Conservation (phyloP, 768 basidiomycete species). For the Rhodotorula taiwanensis region DNA sequence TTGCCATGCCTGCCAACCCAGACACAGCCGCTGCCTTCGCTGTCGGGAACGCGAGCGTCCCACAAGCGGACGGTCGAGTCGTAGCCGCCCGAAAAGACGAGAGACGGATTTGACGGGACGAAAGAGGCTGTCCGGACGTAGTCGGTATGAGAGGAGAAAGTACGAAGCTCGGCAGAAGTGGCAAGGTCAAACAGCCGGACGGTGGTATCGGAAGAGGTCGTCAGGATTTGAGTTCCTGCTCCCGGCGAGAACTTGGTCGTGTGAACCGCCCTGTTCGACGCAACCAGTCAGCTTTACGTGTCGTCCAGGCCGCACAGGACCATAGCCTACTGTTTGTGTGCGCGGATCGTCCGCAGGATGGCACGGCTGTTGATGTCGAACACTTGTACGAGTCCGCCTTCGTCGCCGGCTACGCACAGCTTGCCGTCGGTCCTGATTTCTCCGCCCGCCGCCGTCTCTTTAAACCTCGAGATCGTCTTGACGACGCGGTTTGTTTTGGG, state of each 20-base stretch:
- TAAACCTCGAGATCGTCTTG: constrained; percentile 94
- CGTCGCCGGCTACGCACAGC: constrained; percentile 88
- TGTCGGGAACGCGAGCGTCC: constrained; percentile 56
- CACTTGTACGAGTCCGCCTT: constrained; percentile 79
- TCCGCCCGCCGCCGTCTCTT: constrained; percentile 86
- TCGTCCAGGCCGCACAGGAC: background rate
- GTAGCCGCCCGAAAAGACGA: constrained; percentile 88
- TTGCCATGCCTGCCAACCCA: constrained; percentile 57
- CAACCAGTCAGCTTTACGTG: background rate
- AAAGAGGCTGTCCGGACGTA: constrained; percentile 92
- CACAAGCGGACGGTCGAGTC: constrained; percentile 83
- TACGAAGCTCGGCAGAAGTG: constrained; percentile 69
- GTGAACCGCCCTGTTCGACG: constrained; percentile 62
- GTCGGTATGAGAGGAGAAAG: constrained; percentile 81
- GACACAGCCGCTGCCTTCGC: constrained; percentile 73
- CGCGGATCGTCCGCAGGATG: constrained; percentile 81
- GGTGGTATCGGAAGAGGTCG: constrained; percentile 93
- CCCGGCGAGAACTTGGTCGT: constrained; percentile 78
- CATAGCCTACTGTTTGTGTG: constrained; percentile 68
- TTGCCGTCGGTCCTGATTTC: constrained; percentile 88
- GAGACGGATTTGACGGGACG: constrained; percentile 69
- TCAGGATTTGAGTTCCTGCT: constrained; percentile 73
- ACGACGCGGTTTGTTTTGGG: constrained; percentile 92
- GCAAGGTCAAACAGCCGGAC: constrained; percentile 84
- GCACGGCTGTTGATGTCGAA: constrained; percentile 92